Evolutionary conservation across 2,329 filamentous ascomycete genomes (phyloP), one percentile per base, ranked within the genome.

Genomic region (Diaporthe citri): DNA sequence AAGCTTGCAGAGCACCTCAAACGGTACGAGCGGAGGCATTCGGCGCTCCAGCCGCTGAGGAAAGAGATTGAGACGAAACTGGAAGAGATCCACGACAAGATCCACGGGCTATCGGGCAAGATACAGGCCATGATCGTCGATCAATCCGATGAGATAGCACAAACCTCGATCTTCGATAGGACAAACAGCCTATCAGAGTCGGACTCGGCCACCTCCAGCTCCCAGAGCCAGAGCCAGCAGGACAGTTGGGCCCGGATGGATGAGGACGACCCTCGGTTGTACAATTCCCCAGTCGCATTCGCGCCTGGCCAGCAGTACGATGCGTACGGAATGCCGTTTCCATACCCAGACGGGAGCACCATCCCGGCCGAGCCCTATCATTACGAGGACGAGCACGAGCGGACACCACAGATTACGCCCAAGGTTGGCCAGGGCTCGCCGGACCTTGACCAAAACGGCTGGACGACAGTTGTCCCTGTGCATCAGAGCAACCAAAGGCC

Each of bases 161-260:
- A 85, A 41, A 79, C 82, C 0, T 89, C 87, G 0, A 87, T 90
- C 1, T 90, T 90, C 73, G 88, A 90, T 76, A 83, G 86, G 28
- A 84, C 85, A 4, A 88, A 85, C 75, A 88, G 85, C 74, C 80
- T 86, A 10, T 89, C 88, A 0, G 87, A 88, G 74, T 84, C 83
- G 7, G 85, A 86, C 31, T 85, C 87, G 0, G 82, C 83, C n/a
- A 86, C 84, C 0, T 83, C 85, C 2, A 80, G 82, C 7, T 84
- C 82, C 73, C 81, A 82, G 41, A 85, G 82, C 70, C 56, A 82
- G 48, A 78, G 76, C 36, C 80, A 82, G 25, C 75, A 75, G 56
- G 74, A 73, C 3, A 56, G 69, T 1, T 75, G 78, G 77, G 66
- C 79, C 71, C 77, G 75, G 76, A 72, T 46, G 71, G 76, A 77